A percentile compares a stretch with the other conserved stretches of the same genome.
Evolutionary conservation across 176 grass and related monocot genomes (phyloP).

Genomic region (Raddia guianensis): DNA sequence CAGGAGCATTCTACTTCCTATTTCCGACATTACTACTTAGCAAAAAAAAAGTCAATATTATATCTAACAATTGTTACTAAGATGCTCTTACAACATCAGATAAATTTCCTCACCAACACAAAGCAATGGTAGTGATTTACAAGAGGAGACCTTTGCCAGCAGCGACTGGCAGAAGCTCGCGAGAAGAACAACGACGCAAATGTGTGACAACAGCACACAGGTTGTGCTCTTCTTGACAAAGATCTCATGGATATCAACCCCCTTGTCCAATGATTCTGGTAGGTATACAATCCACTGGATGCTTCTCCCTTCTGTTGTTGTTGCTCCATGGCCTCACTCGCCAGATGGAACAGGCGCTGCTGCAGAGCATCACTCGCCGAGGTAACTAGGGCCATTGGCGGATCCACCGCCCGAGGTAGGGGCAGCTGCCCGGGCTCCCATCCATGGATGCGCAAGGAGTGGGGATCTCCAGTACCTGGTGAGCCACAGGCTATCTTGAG

Average conservation of each 20-base stretch:
- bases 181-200: constrained; percentile 50
- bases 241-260: constrained; percentile 68
- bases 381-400: no score
- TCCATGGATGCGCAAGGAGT: no score
- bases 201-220: constrained; percentile 54
- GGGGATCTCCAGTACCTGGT: no score
- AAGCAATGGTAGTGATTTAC: neutral
- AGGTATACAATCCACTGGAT: constrained; percentile 41
- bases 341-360: no score
- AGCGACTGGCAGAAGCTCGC: constrained; percentile 40
- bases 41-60: no score
- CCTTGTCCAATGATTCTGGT: constrained; percentile 43
- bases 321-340: constrained; percentile 36
- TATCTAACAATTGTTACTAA: neutral
- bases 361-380: no score
- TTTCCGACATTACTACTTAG: no score
- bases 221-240: constrained; percentile 65
- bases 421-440: no score
- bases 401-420: no score
- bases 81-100: constrained; percentile 6
- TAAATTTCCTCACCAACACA: neutral
- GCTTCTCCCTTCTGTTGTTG: constrained; percentile 28
- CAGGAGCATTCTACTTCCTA: no score
- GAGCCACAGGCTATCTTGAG: no score
- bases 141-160: constrained; percentile 50